Conservation (phyloP, 192 early-diverging fungal species). For the Entomortierella beljakovae region DNA sequence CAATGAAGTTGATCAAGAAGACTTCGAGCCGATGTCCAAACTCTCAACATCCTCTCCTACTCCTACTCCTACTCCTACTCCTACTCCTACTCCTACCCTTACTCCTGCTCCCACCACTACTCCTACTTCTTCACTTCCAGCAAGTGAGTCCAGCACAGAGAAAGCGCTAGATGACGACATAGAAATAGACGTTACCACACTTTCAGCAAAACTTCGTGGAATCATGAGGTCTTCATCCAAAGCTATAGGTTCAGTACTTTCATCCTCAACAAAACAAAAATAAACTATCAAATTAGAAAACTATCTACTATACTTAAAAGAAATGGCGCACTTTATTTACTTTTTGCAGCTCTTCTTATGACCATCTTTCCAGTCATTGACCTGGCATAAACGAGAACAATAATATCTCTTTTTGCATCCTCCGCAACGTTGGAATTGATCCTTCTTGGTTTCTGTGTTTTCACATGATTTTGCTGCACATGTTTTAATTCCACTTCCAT, state of each 20-base stretch:
- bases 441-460: constrained; percentile 55
- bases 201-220: constrained; percentile 36
- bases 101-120: too few relatives aligned
- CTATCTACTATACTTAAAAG: too few relatives aligned
- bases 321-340: constrained; percentile 7
- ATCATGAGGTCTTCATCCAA: constrained; percentile 20
- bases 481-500: constrained; percentile 23
- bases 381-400: constrained; percentile 65
- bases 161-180: constrained; percentile 40
- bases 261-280: background rate
- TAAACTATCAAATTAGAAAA: background rate
- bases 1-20: background rate
- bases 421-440: constrained; percentile 59
- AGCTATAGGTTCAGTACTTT: background rate
- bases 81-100: too few relatives aligned
- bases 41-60: background rate
- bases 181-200: constrained; percentile 46
- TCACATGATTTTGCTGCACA: constrained; percentile 57
- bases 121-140: too few relatives aligned
- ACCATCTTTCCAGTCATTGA: constrained; percentile 62
- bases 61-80: background rate
- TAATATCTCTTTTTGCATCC: constrained; percentile 62
- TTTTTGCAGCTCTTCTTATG: constrained; percentile 57
- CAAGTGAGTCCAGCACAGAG: constrained; percentile 8
- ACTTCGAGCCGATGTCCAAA: background rate